Percentiles rank a stretch among this genome's conserved stretches.
Conservation (phyloP, 2,329 filamentous ascomycete species). For the Trichoderma sp. region DNA sequence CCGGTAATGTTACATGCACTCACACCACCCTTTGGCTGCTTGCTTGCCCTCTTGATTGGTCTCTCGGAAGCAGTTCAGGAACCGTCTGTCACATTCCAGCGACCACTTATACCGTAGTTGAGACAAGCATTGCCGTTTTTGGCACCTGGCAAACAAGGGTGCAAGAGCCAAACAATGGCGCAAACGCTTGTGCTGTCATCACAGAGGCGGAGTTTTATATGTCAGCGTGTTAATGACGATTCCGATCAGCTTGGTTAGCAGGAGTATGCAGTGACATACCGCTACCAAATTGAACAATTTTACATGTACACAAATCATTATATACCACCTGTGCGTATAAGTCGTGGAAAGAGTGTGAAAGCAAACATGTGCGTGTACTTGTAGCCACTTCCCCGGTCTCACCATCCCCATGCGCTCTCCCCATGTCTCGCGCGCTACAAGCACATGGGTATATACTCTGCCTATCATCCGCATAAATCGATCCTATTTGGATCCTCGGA, state of each 20-base stretch:
- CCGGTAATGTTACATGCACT: conserved; percentile 12
- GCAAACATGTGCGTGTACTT: background rate
- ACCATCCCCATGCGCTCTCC: background rate
- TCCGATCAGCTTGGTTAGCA: background rate
- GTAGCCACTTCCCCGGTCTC: background rate
- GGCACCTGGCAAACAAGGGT: background rate
- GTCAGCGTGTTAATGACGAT: background rate
- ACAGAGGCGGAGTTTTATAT: background rate
- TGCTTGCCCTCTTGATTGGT: background rate
- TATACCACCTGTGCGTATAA: background rate
- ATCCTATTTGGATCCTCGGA: conserved; percentile 8
- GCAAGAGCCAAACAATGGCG: background rate
- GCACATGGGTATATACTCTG: background rate
- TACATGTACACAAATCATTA: background rate
- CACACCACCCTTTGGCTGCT: background rate
- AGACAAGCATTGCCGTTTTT: background rate
- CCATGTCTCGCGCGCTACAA: background rate
- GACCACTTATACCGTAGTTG: background rate
- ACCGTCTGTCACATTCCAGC: conserved; percentile 23
- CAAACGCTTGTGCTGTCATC: background rate
- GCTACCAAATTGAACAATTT: background rate
- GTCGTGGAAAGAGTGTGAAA: background rate
- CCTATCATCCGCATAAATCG: conserved; percentile 13
- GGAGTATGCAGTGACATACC: background rate
- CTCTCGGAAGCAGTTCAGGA: conserved; percentile 1